Evolutionary conservation across 441 rosid genomes (phyloP).

Genomic region (Erysimum pusillum): DNA sequence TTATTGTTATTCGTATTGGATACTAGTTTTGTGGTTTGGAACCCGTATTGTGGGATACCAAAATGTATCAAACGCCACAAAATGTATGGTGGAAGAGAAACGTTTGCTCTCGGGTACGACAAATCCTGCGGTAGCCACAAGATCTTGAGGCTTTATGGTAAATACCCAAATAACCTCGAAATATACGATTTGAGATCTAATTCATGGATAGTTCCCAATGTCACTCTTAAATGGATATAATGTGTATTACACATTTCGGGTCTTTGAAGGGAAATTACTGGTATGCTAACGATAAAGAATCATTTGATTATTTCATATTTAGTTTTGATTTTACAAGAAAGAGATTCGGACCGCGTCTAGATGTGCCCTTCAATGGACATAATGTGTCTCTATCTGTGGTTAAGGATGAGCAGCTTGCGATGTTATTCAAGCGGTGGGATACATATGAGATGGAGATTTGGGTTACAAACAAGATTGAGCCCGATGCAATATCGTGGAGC

Average conservation of each 20-base stretch:
- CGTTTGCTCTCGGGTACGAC: constrained; percentile 11
- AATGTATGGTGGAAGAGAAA: too few species aligned
- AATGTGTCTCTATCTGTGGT: background rate
- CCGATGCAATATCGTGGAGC: constrained; percentile 8
- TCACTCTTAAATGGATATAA: too few species aligned
- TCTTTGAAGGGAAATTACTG: too few species aligned
- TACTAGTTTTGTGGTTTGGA: constrained; percentile 8
- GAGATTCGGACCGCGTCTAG: constrained; percentile 10
- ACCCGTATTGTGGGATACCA: background rate
- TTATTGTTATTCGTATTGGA: background rate
- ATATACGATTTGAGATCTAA: constrained; percentile 19
- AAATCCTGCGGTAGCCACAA: background rate
- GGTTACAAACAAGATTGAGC: constrained; percentile 19
- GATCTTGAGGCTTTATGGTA: constrained; percentile 9
- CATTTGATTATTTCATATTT: background rate
- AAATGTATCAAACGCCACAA: background rate
- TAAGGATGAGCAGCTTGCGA: background rate
- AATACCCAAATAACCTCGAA: too few species aligned
- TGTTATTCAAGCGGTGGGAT: background rate
- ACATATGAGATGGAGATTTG: background rate
- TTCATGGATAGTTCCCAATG: too few species aligned
- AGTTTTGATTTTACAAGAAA: constrained; percentile 24
- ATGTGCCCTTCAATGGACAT: background rate
- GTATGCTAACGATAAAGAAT: background rate
- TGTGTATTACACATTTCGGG: too few species aligned